Conservation (phyloP, 306 rosid species). For the Hippophae tibetana region DNA sequence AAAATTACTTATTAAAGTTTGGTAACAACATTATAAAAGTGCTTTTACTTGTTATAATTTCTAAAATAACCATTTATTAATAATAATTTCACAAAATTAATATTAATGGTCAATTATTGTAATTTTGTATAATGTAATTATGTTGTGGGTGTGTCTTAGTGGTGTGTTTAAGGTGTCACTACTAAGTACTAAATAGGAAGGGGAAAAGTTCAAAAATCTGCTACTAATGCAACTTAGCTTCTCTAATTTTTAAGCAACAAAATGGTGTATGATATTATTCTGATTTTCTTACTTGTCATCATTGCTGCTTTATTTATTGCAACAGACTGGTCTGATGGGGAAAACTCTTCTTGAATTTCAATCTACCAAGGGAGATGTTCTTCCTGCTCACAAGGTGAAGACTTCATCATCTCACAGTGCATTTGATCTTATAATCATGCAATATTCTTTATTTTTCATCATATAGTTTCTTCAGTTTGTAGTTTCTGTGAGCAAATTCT, state of each 20-base stretch:
- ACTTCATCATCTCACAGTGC: not conserved
- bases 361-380: conserved; percentile 83
- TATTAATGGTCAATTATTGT: too few species aligned
- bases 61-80: too few species aligned
- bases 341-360: conserved; percentile 81
- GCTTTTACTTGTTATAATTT: too few species aligned
- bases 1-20: too few species aligned
- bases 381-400: conserved; percentile 93
- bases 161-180: too few species aligned
- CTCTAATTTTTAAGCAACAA: conserved; percentile 4
- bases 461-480: not conserved
- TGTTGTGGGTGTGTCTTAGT: too few species aligned
- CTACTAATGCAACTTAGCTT: not conserved
- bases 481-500: not conserved
- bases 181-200: not conserved
- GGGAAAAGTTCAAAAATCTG: not conserved
- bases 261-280: conserved; percentile 11
- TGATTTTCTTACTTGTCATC: conserved; percentile 13
- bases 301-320: conserved; percentile 20
- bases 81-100: too few species aligned
- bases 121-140: too few species aligned
- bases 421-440: not conserved
- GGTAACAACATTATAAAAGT: too few species aligned
- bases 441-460: too few species aligned
- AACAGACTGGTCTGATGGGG: conserved; percentile 91